Evolutionary conservation across 148 eudicot genomes (phyloP), one percentile per base, ranked within the genome.

Genomic region (Rhododendron molle): DNA sequence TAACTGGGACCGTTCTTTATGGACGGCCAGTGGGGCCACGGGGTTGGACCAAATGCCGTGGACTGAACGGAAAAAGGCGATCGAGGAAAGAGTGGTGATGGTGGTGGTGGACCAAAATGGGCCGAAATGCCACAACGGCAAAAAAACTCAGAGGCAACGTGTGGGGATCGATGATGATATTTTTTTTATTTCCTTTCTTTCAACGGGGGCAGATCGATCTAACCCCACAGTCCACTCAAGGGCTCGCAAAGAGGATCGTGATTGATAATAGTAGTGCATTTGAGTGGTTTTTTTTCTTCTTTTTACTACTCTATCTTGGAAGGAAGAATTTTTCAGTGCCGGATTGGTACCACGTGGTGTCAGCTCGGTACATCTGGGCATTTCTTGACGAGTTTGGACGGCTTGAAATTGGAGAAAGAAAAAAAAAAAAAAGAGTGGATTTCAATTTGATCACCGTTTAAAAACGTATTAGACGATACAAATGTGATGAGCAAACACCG

Each of bases 331-430:
- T 40, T 5, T 40, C 43, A 5, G 44, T 40, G 44, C 7, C 44
- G 44, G 7, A 0, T 40, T 6, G 44, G 7, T 40, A 6, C 7
- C 1, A 6, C 44, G 44, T 40, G 8, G 7, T 6, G 7, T 6
- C 0, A 0, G 8, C 1, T 40, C 44, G 7, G 0, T 7, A 6
- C 8, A 6, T 5, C 7, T 0, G 44, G 1, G 1, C 0, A 0
- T 5, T 40, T 1, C 5, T 0, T 40, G 6, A 0, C 7, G 44
- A 1, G 6, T 6, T 40, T 40, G 44, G 7, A 40, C 8, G 44
- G 7, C 0, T 40, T 6, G 1, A 0, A 40, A 5, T 40, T 40
- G 7, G 0, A 40, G 7, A 40, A 1, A 40, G 44, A 40, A 40
- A 40, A 40, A 40, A 0, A 5, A 40, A 1, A 40, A 1, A 40